Conservation (phyloP, 352 stramenopile species). For the Pythium catenulatum region DNA sequence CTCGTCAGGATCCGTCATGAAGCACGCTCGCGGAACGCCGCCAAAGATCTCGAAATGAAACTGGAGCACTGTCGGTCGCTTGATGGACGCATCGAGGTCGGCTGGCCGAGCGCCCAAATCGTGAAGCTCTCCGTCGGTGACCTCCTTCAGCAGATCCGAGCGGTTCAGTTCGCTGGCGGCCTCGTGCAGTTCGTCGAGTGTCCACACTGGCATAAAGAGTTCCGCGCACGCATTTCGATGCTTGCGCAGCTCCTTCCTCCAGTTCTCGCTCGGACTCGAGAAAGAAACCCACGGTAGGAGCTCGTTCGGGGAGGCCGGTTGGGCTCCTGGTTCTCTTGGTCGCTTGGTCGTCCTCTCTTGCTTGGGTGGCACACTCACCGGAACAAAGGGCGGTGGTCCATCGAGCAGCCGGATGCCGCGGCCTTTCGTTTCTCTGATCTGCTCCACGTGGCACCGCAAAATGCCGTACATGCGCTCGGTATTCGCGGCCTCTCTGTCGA, state of each 20-base stretch:
- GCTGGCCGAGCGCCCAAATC: too few species aligned
- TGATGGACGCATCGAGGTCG: too few species aligned
- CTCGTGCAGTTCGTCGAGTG: neutral
- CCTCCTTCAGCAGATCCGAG: neutral
- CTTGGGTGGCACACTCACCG: too few species aligned
- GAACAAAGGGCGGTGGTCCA: too few species aligned
- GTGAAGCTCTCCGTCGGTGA: neutral
- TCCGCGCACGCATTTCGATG: neutral
- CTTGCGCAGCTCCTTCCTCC: neutral
- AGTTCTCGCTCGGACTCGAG: neutral
- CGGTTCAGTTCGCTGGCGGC: neutral
- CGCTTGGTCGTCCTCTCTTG: neutral
- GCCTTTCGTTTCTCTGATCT: neutral
- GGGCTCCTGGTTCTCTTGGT: neutral
- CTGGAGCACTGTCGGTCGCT: neutral
- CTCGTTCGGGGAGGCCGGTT: neutral
- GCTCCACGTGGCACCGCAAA: neutral
- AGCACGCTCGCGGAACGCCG: neutral
- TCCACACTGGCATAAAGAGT: constrained; percentile 4
- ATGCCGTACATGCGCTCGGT: neutral
- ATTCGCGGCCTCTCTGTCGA: neutral
- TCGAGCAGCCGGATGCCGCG: neutral
- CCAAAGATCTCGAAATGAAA: neutral
- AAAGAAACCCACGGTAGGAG: neutral
- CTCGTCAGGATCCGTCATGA: neutral